phyloP scores from a whole-genome alignment of 2,329 filamentous ascomycete genomes.

The Penicillium sp. region DNA sequence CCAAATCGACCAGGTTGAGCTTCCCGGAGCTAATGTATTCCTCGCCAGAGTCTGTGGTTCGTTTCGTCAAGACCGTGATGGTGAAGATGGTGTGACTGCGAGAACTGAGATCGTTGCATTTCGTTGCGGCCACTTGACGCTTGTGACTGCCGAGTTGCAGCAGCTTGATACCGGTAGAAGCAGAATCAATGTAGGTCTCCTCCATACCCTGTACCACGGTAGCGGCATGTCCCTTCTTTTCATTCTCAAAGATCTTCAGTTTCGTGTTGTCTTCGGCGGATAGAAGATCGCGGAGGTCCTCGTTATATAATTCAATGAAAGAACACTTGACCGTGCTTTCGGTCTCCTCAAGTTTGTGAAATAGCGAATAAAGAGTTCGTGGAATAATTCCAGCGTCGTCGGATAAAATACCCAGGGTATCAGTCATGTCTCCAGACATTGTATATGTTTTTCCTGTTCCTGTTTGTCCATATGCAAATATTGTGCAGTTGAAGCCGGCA shows the following conservation, averaged over 20 bases:
- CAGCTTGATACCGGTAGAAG: constrained; percentile 82
- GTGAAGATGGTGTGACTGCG: constrained; percentile 98
- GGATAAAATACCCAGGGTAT: constrained; percentile 81
- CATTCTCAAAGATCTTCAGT: constrained; percentile 92
- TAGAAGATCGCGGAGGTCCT: constrained; percentile 89
- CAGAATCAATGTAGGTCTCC: constrained; percentile 87
- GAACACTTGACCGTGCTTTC: constrained; percentile 96
- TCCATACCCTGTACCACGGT: constrained; percentile 98
- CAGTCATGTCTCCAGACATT: constrained; percentile 97
- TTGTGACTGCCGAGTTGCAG: constrained; percentile 88
- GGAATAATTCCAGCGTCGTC: constrained; percentile 96
- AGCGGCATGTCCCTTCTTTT: constrained; percentile 75
- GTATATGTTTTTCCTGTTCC: constrained; percentile 99
- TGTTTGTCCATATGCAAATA: constrained; percentile 97
- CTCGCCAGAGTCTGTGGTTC: constrained; percentile 78
- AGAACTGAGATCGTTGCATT: constrained; percentile 97
- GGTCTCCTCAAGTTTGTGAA: constrained; percentile 78
- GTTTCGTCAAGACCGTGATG: constrained; percentile 88
- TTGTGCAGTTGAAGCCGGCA: constrained; percentile 94
- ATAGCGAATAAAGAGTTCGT: constrained; percentile 83
- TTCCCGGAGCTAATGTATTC: constrained; percentile 91
- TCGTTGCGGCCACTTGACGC: constrained; percentile 98
- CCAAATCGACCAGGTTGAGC: constrained; percentile 93
- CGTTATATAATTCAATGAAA: constrained; percentile 98
- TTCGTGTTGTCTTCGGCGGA: constrained; percentile 80